Evolutionary conservation across 23 red algal species (phyloP), one percentile per base, ranked within the genome.

Genomic region (Pyropia haitanensis): DNA sequence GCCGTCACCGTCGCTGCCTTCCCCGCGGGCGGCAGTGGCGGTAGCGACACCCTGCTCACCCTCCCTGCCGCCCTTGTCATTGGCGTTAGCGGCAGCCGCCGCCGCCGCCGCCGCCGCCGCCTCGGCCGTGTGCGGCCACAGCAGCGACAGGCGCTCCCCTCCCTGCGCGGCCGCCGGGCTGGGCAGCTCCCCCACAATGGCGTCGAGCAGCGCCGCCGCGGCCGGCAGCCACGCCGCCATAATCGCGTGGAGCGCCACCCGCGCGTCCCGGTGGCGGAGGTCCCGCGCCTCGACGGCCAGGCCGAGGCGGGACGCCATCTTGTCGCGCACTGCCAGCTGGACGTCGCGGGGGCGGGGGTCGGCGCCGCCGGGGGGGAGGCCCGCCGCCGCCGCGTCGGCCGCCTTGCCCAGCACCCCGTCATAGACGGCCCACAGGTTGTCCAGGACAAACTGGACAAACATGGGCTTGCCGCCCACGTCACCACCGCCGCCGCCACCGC

Each of bases 361-460:
- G 5, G 39, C 39, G 39, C 39, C 39, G 10, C 39, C 39, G 8
- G 39, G 39, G 39, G 39, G 39, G 5, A 46, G 7, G 39, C 39
- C 39, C 10, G 39, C 39, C 39, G 39, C 39, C 52, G 27, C 27
- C 20, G 66, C 32, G 44, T 70, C 67, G 25, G 72, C 62, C 31
- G 71, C 49, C 44, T 67, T 77, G 17, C 50, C 72, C 25, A 88
- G 16, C 3, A 95, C 32, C 26, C 56, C 56, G 32, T 87, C 78
- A 65, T 98, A 98, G 34, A 98, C 64, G 31, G 78, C 44, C 22
- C 71, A 76, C 39, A 98, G 55, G 65, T 85, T 89, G 15, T 88
- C 72, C 73, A 91, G 68, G 22, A 98, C 81, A 46, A 90, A 87
- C 73, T 91, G 86, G 16, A 90, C 94, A 82, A 98, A 98, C 84